Evolutionary conservation across 208 protist genomes (phyloP).

Genomic region (Trypanosoma cruzi): DNA sequence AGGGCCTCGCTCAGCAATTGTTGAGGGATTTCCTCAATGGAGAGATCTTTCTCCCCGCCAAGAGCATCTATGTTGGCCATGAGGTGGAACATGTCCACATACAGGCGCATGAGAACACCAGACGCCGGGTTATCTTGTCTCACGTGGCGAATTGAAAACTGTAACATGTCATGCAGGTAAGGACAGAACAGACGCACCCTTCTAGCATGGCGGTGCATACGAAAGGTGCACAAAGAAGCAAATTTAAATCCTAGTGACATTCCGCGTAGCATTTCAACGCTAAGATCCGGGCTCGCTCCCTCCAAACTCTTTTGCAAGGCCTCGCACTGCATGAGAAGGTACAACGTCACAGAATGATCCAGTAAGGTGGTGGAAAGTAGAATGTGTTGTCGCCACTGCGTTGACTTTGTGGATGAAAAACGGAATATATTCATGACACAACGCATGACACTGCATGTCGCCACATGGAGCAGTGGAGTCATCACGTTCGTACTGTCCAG

Average conservation of each 20-base stretch:
- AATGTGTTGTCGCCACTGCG: slow-evolving; percentile 91
- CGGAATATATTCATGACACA: slow-evolving; percentile 94
- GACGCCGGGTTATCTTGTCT: slow-evolving; percentile 52
- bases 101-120: slow-evolving; percentile 75
- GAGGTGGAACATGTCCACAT: slow-evolving; percentile 86
- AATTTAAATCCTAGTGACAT: slow-evolving; percentile 84
- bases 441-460: slow-evolving; percentile 84
- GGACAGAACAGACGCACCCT: slow-evolving; percentile 75
- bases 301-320: slow-evolving; percentile 46
- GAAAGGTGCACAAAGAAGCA: slow-evolving; percentile 82
- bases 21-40: slow-evolving; percentile 49
- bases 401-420: slow-evolving; percentile 69
- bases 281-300: slow-evolving; percentile 31
- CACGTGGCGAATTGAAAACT: slow-evolving; percentile 67
- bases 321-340: slow-evolving; percentile 58
- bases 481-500: slow-evolving; percentile 32
- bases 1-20: slow-evolving; percentile 64
- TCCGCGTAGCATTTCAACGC: slow-evolving; percentile 59
- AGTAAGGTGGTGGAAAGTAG: slow-evolving; percentile 86
- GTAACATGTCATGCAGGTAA: slow-evolving; percentile 83
- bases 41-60: slow-evolving; percentile 42
- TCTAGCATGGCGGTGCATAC: slow-evolving; percentile 63
- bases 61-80: slow-evolving; percentile 91
- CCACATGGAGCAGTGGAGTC: slow-evolving; percentile 36
- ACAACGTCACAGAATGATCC: slow-evolving; percentile 71